Evolutionary conservation across 768 basidiomycete species (phyloP).

Genomic region (Hericium rajendrae): DNA sequence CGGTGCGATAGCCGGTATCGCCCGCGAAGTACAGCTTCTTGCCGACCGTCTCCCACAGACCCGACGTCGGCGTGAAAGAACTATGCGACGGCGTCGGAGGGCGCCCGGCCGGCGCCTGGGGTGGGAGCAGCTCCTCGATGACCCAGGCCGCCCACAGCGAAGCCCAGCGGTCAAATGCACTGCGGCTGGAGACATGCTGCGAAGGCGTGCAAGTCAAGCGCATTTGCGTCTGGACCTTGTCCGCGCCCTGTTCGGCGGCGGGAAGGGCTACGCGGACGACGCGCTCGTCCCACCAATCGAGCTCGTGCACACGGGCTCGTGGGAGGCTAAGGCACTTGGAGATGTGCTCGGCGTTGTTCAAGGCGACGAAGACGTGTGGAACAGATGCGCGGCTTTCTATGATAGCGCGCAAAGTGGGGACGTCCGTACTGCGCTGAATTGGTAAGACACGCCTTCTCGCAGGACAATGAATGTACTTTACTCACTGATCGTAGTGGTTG

Average conservation of each 20-base stretch:
- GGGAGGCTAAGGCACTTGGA: conserved; percentile 20
- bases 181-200: conserved; percentile 54
- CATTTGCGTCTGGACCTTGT: conserved; percentile 20
- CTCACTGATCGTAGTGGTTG: conserved; percentile 30
- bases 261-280: conserved; percentile 21
- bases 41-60: conserved; percentile 23
- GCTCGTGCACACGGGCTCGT: conserved; percentile 25
- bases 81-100: neutral
- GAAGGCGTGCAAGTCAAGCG: conserved; percentile 51
- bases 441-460: neutral
- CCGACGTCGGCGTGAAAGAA: neutral
- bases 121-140: conserved; percentile 38
- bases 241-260: neutral
- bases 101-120: neutral
- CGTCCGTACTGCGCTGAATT: conserved; percentile 21
- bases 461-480: neutral
- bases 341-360: conserved; percentile 32
- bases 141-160: conserved; percentile 63
- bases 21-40: conserved; percentile 58
- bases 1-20: conserved; percentile 55
- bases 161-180: conserved; percentile 39
- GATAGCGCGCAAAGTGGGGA: conserved; percentile 24
- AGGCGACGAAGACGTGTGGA: conserved; percentile 36
- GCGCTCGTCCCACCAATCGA: conserved; percentile 43
- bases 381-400: conserved; percentile 10